Conservation (phyloP, 805 yeast genomes). For the Pichia occidentalis region DNA sequence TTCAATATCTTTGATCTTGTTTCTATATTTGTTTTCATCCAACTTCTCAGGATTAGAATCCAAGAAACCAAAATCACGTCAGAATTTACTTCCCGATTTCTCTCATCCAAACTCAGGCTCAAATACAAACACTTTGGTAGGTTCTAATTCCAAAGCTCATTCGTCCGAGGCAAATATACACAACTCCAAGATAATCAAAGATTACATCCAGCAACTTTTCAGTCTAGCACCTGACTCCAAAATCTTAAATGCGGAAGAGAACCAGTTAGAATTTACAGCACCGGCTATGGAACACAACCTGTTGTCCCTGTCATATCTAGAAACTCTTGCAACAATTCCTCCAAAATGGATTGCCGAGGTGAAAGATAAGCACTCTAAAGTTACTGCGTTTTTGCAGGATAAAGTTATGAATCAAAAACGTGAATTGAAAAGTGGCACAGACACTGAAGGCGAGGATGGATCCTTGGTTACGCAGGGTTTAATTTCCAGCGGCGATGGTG, state of each 20-base stretch:
- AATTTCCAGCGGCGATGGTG: conserved; percentile 42
- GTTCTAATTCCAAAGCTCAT: no score
- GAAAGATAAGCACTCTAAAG: conserved; percentile 4
- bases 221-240: not conserved
- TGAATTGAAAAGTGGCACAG: not conserved
- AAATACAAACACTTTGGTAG: no score
- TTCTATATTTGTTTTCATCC: no score
- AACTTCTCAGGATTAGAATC: no score
- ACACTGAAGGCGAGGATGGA: not conserved
- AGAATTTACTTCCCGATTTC: conserved; percentile 1
- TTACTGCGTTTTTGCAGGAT: conserved; percentile 4
- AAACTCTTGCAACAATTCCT: conserved; percentile 6
- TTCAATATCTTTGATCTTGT: no score
- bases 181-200: conserved; percentile 5
- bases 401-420: not conserved
- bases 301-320: conserved; percentile 1
- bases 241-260: conserved; percentile 1
- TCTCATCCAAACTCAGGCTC: not conserved
- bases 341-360: conserved; percentile 8
- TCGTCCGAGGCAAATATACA: not conserved
- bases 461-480: not conserved
- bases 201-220: not conserved
- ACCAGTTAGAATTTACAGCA: conserved; percentile 7
- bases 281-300: not conserved
- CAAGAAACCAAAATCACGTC: conserved; percentile 1